Evolutionary conservation across 2,329 filamentous ascomycete species (phyloP).

Genomic region (Colletotrichum ledebouriae): DNA sequence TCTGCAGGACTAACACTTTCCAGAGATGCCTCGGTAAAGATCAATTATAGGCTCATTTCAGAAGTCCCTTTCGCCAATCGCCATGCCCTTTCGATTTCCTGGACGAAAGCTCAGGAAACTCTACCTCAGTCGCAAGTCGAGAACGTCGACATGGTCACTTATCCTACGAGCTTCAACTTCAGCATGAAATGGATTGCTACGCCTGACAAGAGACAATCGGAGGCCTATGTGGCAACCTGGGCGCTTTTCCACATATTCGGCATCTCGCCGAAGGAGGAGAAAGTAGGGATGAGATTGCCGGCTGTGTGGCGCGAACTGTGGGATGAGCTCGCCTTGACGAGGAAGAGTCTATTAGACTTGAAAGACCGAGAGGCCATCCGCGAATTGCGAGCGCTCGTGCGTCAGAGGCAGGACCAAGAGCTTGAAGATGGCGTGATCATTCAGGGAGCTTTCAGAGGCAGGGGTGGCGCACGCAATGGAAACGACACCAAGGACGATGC

Average conservation of each 20-base stretch:
- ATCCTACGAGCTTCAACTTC: conserved; percentile 70
- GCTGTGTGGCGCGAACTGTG: conserved; percentile 88
- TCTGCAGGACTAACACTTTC: conserved; percentile 19
- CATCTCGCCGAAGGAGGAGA: conserved; percentile 86
- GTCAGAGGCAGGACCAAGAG: conserved; percentile 76
- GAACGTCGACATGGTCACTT: conserved; percentile 58
- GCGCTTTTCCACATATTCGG: conserved; percentile 87
- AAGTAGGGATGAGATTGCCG: conserved; percentile 83
- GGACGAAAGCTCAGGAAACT: conserved; percentile 79
- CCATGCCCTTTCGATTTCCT: conserved; percentile 80
- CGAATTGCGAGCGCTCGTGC: conserved; percentile 77
- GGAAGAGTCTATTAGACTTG: conserved; percentile 78
- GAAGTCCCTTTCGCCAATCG: conserved; percentile 81
- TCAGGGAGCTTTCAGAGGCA: conserved; percentile 80
- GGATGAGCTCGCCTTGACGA: conserved; percentile 79
- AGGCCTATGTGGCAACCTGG: conserved; percentile 85
- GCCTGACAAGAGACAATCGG: conserved; percentile 83
- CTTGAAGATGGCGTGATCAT: conserved; percentile 81
- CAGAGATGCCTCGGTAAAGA: conserved; percentile 77
- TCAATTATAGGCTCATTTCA: conserved; percentile 79
- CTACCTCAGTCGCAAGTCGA: conserved; percentile 54
- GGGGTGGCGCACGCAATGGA: conserved; percentile 60
- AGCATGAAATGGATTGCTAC: conserved; percentile 83
- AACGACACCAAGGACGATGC: conserved; percentile 65
- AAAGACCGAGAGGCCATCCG: conserved; percentile 78